phyloP scores from a whole-genome alignment of 257 asterid species.

The Penstemon eatonii region DNA sequence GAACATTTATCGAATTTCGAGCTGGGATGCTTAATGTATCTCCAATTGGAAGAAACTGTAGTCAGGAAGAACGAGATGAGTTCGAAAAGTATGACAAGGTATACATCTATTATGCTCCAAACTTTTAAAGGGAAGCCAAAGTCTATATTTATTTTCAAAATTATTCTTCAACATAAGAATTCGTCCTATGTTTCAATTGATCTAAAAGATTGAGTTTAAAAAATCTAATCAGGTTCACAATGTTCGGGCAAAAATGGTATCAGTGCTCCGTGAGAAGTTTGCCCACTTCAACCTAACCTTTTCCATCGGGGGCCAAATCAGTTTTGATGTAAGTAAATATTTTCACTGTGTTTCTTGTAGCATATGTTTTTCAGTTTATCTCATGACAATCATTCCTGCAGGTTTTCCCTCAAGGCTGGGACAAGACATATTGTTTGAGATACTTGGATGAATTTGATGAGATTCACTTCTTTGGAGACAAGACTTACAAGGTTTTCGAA shows the following conservation, averaged over 20 bases:
- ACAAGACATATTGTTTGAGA: slow-evolving; percentile 91
- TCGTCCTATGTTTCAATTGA: slow-evolving; percentile 16
- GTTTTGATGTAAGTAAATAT: slow-evolving; percentile 78
- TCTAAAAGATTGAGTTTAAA: slow-evolving; percentile 20
- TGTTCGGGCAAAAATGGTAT: slow-evolving; percentile 83
- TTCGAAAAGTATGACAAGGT: slow-evolving; percentile 98
- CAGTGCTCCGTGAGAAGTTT: slow-evolving; percentile 77
- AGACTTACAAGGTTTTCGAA: slow-evolving; percentile 80
- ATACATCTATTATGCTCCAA: slow-evolving; percentile 15
- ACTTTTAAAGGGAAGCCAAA: background rate
- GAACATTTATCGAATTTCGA: slow-evolving; percentile 93
- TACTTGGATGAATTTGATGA: slow-evolving; percentile 81
- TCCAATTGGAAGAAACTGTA: slow-evolving; percentile 98
- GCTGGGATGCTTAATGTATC: slow-evolving; percentile 97
- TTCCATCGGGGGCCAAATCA: slow-evolving; percentile 96
- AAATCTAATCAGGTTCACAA: slow-evolving; percentile 63
- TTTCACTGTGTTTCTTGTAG: background rate
- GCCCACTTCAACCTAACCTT: slow-evolving; percentile 73
- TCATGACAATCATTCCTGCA: slow-evolving; percentile 32
- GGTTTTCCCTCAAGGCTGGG: slow-evolving; percentile 99
- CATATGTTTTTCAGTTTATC: background rate
- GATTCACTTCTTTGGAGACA: slow-evolving; percentile 95
- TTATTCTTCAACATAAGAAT: slow-evolving; percentile 2
- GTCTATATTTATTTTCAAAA: slow-evolving; percentile 6
- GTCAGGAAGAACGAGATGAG: slow-evolving; percentile 96